These are phyloP conservation scores for Kwoniella mangroviensis DNA, from an alignment of 768 basidiomycete species.

Conservation along the genomic window DNA sequence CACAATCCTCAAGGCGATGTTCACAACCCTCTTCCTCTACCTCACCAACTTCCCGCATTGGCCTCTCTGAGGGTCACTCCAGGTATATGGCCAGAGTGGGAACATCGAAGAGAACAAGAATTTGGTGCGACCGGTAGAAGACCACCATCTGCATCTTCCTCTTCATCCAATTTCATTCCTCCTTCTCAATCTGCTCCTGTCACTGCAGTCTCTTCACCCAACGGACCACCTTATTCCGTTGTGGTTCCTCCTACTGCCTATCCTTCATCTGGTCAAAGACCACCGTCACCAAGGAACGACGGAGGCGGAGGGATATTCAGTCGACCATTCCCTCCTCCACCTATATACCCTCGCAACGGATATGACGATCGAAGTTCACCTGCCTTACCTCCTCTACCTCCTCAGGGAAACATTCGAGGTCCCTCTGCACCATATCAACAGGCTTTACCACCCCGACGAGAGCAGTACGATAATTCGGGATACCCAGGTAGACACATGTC, in stretches of 20 bases:
- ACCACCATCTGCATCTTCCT: slow-evolving; percentile 3
- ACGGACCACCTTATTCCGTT: slow-evolving; percentile 24
- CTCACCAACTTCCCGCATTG: slow-evolving; percentile 46
- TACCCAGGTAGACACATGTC: slow-evolving; percentile 26
- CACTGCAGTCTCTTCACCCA: slow-evolving; percentile 27
- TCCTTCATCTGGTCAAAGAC: slow-evolving; percentile 10
- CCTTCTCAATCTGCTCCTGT: slow-evolving; percentile 27
- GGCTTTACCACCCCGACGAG: slow-evolving; percentile 13
- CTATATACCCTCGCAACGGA: slow-evolving; percentile 12
- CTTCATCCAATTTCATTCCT: slow-evolving; percentile 11
- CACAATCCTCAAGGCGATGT: slow-evolving; percentile 49
- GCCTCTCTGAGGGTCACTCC: slow-evolving; percentile 41
- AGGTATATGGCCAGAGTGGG: slow-evolving; percentile 54
- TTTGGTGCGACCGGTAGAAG: slow-evolving; percentile 18
- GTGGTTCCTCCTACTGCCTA: slow-evolving; percentile 23
- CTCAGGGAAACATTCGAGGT: slow-evolving; percentile 12
- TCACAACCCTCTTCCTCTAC: slow-evolving; percentile 41
- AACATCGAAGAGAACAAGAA: slow-evolving; percentile 35
- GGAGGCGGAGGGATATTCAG: slow-evolving; percentile 6
- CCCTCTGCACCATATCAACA: slow-evolving; percentile 11
- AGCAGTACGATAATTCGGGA: slow-evolving; percentile 20
- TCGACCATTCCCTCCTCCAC: slow-evolving; percentile 21
- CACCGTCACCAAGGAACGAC: slow-evolving; percentile 16
- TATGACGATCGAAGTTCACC: slow-evolving; percentile 13
- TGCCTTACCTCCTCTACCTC: slow-evolving; percentile 1